These are phyloP conservation scores for Salix suchowensis DNA, from an alignment of 345 rosid genomes.

Conservation along the genomic window DNA sequence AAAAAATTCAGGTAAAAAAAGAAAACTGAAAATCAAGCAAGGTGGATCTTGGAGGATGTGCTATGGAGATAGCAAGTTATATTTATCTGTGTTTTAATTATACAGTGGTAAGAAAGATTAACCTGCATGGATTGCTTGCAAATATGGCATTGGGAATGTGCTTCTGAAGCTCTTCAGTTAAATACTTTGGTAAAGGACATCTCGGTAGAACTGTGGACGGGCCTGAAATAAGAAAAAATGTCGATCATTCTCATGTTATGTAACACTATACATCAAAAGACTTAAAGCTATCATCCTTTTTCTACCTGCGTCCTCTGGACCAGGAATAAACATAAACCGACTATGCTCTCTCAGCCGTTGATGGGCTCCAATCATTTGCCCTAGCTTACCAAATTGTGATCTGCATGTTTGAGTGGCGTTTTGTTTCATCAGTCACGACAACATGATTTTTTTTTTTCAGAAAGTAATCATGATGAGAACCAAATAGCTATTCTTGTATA, in stretches of 20 bases:
- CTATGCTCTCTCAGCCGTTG: slow-evolving; percentile 70
- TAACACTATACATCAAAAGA: background rate
- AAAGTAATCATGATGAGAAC: background rate
- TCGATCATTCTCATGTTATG: background rate
- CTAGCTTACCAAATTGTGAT: slow-evolving; percentile 73
- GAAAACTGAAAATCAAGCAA: background rate
- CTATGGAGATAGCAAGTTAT: slow-evolving; percentile 1
- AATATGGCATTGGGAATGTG: slow-evolving; percentile 74
- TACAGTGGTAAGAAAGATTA: slow-evolving; percentile 9
- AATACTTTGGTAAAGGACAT: slow-evolving; percentile 67
- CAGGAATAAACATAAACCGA: slow-evolving; percentile 85
- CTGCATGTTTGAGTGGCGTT: slow-evolving; percentile 27
- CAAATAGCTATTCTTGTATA: background rate
- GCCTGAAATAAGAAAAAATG: slow-evolving; percentile 45
- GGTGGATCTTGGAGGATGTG: background rate
- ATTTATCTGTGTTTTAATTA: background rate
- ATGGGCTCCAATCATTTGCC: slow-evolving; percentile 67
- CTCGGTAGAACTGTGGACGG: slow-evolving; percentile 82
- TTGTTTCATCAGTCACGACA: background rate
- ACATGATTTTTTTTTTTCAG: background rate
- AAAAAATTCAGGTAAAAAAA: background rate
- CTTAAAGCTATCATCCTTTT: slow-evolving; percentile 2
- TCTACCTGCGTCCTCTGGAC: slow-evolving; percentile 89
- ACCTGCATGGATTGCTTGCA: slow-evolving; percentile 97
- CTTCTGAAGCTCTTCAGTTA: slow-evolving; percentile 68